Percentiles rank a stretch among this genome's conserved stretches.
phyloP scores from a whole-genome alignment of 2,329 filamentous ascomycete genomes.

The Fusarium burgessii region DNA sequence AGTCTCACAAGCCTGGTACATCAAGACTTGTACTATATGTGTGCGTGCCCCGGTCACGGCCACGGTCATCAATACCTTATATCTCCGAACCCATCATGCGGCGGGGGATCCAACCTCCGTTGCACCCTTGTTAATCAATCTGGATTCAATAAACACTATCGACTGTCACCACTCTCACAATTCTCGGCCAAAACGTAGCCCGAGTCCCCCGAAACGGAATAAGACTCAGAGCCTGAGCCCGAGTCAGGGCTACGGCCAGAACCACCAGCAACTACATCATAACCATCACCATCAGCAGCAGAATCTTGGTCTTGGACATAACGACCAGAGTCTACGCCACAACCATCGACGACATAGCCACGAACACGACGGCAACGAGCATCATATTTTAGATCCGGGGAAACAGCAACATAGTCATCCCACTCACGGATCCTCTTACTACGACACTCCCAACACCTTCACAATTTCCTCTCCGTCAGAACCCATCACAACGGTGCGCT shows the following conservation, averaged over 20 bases:
- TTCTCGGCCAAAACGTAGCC: constrained; percentile 41
- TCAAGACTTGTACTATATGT: constrained; percentile 33
- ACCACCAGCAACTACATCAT: constrained; percentile 34
- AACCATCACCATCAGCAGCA: constrained; percentile 23
- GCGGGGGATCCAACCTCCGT: constrained; percentile 68
- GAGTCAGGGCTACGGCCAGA: constrained; percentile 29
- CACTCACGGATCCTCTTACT: constrained; percentile 17
- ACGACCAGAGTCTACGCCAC: constrained; percentile 33
- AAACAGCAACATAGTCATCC: constrained; percentile 47
- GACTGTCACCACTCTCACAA: constrained; percentile 38
- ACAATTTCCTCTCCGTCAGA: constrained; percentile 32
- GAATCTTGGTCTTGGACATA: constrained; percentile 9
- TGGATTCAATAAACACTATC: constrained; percentile 66
- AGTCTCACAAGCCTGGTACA: constrained; percentile 39
- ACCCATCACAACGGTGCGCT: constrained; percentile 45
- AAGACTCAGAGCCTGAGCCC: constrained; percentile 29
- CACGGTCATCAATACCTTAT: constrained; percentile 41
- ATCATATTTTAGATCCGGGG: constrained; percentile 30
- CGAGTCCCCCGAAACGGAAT: constrained; percentile 32
- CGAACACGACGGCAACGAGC: constrained; percentile 32
- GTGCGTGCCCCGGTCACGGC: constrained; percentile 43
- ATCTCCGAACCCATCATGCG: constrained; percentile 61
- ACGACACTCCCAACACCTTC: constrained; percentile 36
- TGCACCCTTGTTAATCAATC: constrained; percentile 63
- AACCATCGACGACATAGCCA: constrained; percentile 39